Evolutionary conservation across 306 rosid genomes (phyloP), one percentile per base, ranked within the genome.

Genomic region (Begonia peltatifolia): DNA sequence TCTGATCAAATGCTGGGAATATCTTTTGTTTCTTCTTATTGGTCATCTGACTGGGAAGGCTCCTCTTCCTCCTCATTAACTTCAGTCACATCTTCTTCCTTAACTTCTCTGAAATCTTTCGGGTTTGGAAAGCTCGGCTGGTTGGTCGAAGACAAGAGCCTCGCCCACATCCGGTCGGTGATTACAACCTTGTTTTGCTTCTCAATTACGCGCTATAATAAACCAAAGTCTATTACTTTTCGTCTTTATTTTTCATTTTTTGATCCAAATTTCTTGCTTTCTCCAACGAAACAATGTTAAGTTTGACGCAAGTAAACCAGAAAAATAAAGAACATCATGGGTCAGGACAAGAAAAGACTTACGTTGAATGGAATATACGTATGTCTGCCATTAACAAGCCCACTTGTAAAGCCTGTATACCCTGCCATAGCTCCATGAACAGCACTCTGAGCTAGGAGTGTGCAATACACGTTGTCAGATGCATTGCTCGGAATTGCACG

Each of bases 391-490:
- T 87, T 87, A 65, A 87, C 94, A 63, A 76, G 82, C 53, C 90
- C 96, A 62, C 18, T 30, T 12, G 76, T 73, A 73, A 80, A 87
- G 67, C 96, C 96, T 6, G 94, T 74, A 64, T 75, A 87, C 63
- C 96, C 96, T 9, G 94, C 94, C 96, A 87, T 87, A 55, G 90
- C 87, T 46, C 96, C 96, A 66, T 87, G 96, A 59, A 87, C 87
- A 20, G 87, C 94, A 68, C 94, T 87, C 60, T 87, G 96, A 58
- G 87, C 94, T 67, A 87, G 94, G 46, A 83, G 87, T 49, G 96
- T 87, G 69, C 90, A 80, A 68, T 83, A 83, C 65, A 87, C 90
- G 49, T 81, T 87, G 68, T 87, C 96, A 1, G 96, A 82, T 57
- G 87, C 96, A 74, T 80, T 87, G 67, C 96, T 62, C 53, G 90